A percentile compares a stretch with the other conserved stretches of the same genome.
phyloP scores from a whole-genome alignment of 352 stramenopile genomes.

The Phytophthora tentaculata region DNA sequence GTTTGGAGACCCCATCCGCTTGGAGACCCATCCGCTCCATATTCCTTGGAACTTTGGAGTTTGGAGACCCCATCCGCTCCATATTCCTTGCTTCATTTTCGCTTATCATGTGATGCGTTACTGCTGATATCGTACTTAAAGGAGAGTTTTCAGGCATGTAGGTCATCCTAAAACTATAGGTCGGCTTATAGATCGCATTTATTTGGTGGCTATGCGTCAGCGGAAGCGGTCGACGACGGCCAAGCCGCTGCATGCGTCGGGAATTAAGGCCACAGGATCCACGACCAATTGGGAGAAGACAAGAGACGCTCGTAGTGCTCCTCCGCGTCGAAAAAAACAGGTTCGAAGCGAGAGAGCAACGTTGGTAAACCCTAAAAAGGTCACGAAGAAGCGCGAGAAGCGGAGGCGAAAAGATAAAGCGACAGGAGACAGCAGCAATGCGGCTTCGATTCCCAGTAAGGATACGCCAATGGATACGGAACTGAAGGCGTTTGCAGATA shows the following conservation, averaged over 20 bases:
- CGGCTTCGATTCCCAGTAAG: background rate
- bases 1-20: too few species aligned
- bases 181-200: background rate
- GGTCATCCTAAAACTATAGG: background rate
- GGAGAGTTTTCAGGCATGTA: background rate
- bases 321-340: slow-evolving; percentile 20
- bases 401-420: slow-evolving; percentile 6
- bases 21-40: slow-evolving; percentile 18
- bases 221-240: slow-evolving; percentile 8
- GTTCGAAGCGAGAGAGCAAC: slow-evolving; percentile 3
- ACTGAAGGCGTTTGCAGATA: slow-evolving; percentile 49
- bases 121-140: background rate
- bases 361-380: slow-evolving; percentile 25
- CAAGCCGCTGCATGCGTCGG: slow-evolving; percentile 24
- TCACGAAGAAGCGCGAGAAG: slow-evolving; percentile 12
- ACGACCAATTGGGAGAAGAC: slow-evolving; percentile 38
- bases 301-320: background rate
- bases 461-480: slow-evolving; percentile 48
- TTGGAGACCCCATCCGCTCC: too few species aligned
- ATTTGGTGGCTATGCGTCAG: slow-evolving; percentile 28
- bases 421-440: slow-evolving; percentile 1
- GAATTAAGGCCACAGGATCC: slow-evolving; percentile 1
- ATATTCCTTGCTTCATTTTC: slow-evolving; percentile 1
- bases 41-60: background rate
- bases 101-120: too few species aligned